These are phyloP conservation scores for Metschnikowia peoriensis DNA, from an alignment of 805 yeast genomes.

Conservation along the genomic window DNA sequence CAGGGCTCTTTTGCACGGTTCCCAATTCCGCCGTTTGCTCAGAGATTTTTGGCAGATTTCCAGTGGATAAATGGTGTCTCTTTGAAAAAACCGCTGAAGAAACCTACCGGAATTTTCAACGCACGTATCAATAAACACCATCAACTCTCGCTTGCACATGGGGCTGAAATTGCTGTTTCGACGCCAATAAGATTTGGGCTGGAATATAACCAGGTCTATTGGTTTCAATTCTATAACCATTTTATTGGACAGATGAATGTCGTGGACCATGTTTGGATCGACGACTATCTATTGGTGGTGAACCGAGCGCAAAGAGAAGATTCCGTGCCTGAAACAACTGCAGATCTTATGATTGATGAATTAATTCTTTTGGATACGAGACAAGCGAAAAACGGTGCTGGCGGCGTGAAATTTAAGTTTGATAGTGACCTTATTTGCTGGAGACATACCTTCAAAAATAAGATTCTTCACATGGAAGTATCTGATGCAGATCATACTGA, in stretches of 20 bases:
- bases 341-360: conserved; percentile 30
- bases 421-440: conserved; percentile 40
- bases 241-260: conserved; percentile 33
- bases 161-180: conserved; percentile 15
- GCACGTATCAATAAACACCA: conserved; percentile 7
- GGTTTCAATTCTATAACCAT: conserved; percentile 39
- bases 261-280: conserved; percentile 35
- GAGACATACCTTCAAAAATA: conserved; percentile 34
- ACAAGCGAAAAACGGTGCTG: conserved; percentile 31
- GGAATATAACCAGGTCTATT: conserved; percentile 32
- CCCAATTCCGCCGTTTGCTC: conserved; percentile 33
- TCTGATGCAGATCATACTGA: not conserved
- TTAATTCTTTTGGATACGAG: conserved; percentile 34
- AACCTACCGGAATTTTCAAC: conserved; percentile 23
- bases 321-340: conserved; percentile 12
- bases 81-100: conserved; percentile 12
- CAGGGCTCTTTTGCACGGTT: conserved; percentile 22
- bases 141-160: conserved; percentile 17
- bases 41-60: conserved; percentile 22
- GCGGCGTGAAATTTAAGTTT: conserved; percentile 29
- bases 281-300: conserved; percentile 32
- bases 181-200: conserved; percentile 14
- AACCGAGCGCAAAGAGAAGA: conserved; percentile 26
- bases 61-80: conserved; percentile 23
- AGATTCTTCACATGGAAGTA: conserved; percentile 22